Base-by-base conservation (phyloP, 306 rosid species). In the Styphnolobium japonicum region DNA sequence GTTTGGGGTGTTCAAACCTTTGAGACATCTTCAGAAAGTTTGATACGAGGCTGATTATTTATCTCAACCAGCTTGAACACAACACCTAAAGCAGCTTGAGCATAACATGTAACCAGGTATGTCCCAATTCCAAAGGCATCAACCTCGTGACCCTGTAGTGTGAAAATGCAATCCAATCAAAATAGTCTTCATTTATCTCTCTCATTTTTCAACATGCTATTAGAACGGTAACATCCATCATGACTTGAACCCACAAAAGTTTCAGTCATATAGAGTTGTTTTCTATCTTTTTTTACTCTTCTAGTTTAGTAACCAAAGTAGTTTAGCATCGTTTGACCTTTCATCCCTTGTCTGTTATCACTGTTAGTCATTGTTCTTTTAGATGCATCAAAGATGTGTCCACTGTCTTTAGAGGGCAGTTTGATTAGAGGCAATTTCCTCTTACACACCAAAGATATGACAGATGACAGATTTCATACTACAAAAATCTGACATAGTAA, bases 31-130 rank as follows among this genome's bases (percentile, higher is more conserved):
- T 92, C 96, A 72, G 97, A 92, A 76, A 92, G 92, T 79, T 92
- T 92, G 74, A 90, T 92, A 40, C 97, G 92, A 15, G 97, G 97
- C 65, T 90, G 90, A 76, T 83, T 80, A 73, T 92, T 89, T 80
- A 92, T 92, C 83, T 92, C 97, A 64, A 92, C 97, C 73, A 92
- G 89, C 91, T 92, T 90, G 92, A 92, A 92, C 81, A 92, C 97
- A 73, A 93, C 89, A 42, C 97, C 97, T 75, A 92, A 81, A 42
- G 96, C 97, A 75, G 97, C 91, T 88, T 92, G 97, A 82, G 96
- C 90, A 84, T 86, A 92, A 75, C 97, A 92, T 21, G 97, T 92
- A 73, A 92, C 97, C 76, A 90, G 83, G 79, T 92, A n/a, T 49
- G 97, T 89, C 77, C 97, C 97, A 83, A 92, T 92, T 79, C 97